Evolutionary conservation across 257 asterid genomes (phyloP).

Genomic region (Ilex asprella): DNA sequence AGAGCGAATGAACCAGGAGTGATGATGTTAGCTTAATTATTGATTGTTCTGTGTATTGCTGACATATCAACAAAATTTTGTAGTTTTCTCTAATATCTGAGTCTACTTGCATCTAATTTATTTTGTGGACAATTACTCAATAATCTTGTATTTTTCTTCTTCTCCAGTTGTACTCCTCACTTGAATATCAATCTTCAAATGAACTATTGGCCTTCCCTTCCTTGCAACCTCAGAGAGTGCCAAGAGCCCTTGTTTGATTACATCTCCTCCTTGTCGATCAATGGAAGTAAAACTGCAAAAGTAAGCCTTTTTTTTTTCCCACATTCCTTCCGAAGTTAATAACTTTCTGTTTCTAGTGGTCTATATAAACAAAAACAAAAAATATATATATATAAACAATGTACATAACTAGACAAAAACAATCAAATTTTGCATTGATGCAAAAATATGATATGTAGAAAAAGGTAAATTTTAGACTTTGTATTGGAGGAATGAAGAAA

Average conservation of each 20-base stretch:
- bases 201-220: constrained; percentile 83
- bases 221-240: constrained; percentile 66
- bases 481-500: too few relatives aligned
- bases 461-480: too few relatives aligned
- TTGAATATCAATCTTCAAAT: constrained; percentile 81
- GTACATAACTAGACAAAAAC: not conserved
- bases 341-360: not conserved
- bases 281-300: constrained; percentile 66
- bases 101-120: not conserved
- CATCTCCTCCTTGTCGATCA: constrained; percentile 47
- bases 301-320: constrained; percentile 25
- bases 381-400: not conserved
- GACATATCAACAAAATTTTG: too few relatives aligned
- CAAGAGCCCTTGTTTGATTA: constrained; percentile 75
- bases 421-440: not conserved
- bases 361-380: too few relatives aligned
- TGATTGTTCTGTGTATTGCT: too few relatives aligned
- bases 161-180: constrained; percentile 67
- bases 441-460: too few relatives aligned
- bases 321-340: not conserved
- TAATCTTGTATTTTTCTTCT: constrained; percentile 9
- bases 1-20: too few relatives aligned
- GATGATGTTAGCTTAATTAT: too few relatives aligned
- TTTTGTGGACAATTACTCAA: not conserved
- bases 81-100: too few relatives aligned